Conservation (phyloP, 139 green algal genomes). For the Zygnema cylindricum region DNA sequence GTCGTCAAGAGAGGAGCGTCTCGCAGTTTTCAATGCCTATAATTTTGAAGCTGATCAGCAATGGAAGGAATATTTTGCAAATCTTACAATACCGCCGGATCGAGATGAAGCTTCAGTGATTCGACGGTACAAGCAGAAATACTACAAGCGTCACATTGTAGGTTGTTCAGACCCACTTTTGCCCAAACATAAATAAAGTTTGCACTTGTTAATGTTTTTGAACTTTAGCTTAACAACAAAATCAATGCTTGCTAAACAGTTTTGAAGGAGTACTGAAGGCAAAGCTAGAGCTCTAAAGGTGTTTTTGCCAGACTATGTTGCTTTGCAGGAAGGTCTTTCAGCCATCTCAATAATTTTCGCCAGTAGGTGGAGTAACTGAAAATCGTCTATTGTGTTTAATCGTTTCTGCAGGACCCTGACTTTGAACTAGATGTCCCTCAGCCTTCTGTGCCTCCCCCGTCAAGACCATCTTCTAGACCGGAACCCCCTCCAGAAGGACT, state of each 20-base stretch:
- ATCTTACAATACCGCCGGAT: constrained; percentile 13
- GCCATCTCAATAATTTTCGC: too few relatives aligned
- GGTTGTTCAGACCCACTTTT: not conserved
- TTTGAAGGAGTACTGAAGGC: too few relatives aligned
- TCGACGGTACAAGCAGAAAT: constrained; percentile 41
- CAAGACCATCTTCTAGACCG: not conserved
- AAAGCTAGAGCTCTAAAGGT: too few relatives aligned
- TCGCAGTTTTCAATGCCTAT: constrained; percentile 23
- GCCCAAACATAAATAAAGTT: too few relatives aligned
- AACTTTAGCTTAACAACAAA: too few relatives aligned
- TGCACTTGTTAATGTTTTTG: too few relatives aligned
- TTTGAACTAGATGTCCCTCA: not conserved
- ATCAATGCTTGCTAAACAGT: too few relatives aligned
- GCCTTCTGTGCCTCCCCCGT: not conserved
- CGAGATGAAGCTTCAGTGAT: constrained; percentile 11
- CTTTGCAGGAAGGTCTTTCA: too few relatives aligned
- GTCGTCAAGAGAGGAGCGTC: not conserved
- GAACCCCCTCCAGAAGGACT: not conserved
- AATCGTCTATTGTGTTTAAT: too few relatives aligned
- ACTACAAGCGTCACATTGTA: constrained; percentile 32
- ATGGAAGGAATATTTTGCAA: constrained; percentile 43
- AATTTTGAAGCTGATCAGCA: constrained; percentile 15
- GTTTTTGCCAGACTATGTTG: too few relatives aligned
- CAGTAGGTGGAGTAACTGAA: too few relatives aligned
- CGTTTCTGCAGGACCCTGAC: not conserved